phyloP scores from a whole-genome alignment of 2,329 filamentous ascomycete genomes.

The Rutstroemia sp. region DNA sequence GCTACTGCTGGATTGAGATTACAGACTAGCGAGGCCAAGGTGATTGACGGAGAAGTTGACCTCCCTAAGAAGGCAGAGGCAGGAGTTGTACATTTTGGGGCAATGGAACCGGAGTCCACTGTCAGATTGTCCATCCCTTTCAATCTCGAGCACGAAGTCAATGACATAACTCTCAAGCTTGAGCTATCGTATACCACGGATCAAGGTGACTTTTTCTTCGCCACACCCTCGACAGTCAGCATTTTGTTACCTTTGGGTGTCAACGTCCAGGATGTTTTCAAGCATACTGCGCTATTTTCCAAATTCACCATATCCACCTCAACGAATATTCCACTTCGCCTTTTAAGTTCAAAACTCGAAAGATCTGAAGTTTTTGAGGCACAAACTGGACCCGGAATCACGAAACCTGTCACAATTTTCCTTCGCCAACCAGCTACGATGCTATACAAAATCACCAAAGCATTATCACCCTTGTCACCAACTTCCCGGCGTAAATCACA shows the following conservation, averaged over 20 bases:
- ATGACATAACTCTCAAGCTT: constrained; percentile 64
- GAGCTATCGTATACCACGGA: constrained; percentile 69
- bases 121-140: constrained; percentile 69
- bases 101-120: constrained; percentile 37
- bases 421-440: constrained; percentile 74
- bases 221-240: constrained; percentile 54
- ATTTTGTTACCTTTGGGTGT: constrained; percentile 81
- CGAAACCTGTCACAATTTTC: constrained; percentile 57
- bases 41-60: constrained; percentile 36
- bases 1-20: constrained; percentile 60
- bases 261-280: constrained; percentile 95
- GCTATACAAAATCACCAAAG: constrained; percentile 66
- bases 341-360: constrained; percentile 64
- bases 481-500: constrained; percentile 8
- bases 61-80: constrained; percentile 45
- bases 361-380: constrained; percentile 64
- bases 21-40: constrained; percentile 50
- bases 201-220: constrained; percentile 56
- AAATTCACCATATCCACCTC: constrained; percentile 86
- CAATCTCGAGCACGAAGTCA: constrained; percentile 69
- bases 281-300: constrained; percentile 72
- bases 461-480: constrained; percentile 35
- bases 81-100: constrained; percentile 44
- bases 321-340: constrained; percentile 62
- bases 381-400: constrained; percentile 47